These are phyloP conservation scores for Nakazawaea sp. DNA, from an alignment of 805 yeast species.

Conservation along the genomic window DNA sequence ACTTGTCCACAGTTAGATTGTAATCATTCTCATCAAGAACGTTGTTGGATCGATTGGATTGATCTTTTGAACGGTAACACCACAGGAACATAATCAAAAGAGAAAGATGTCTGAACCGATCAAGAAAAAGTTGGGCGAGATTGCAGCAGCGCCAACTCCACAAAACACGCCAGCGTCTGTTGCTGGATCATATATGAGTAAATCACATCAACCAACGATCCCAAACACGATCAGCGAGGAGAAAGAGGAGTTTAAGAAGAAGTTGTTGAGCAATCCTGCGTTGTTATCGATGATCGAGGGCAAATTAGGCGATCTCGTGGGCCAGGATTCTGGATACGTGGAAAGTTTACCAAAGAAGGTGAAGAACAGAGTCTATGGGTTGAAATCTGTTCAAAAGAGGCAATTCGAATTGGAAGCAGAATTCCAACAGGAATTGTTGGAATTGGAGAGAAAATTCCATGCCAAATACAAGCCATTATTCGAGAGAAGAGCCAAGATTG, in stretches of 20 bases:
- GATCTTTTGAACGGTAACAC: no score
- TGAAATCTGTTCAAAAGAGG: constrained; percentile 73
- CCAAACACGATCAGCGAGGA: constrained; percentile 73
- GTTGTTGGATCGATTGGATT: no score
- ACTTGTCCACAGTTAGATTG: no score
- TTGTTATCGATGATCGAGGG: constrained; percentile 85
- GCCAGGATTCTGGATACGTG: constrained; percentile 82
- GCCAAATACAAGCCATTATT: constrained; percentile 70
- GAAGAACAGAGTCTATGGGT: constrained; percentile 70
- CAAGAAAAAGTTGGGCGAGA: constrained; percentile 63
- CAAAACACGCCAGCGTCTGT: constrained; percentile 96
- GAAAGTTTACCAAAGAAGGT: constrained; percentile 66
- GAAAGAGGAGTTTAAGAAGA: constrained; percentile 30
- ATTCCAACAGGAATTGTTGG: constrained; percentile 83
- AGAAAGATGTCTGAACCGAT: constrained; percentile 77
- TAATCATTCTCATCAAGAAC: no score
- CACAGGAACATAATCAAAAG: no score
- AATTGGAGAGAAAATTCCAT: constrained; percentile 75
- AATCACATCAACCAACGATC: constrained; percentile 49
- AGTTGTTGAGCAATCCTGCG: constrained; percentile 63
- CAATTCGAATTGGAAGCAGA: constrained; percentile 83
- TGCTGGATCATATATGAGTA: constrained; percentile 63
- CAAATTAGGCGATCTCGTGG: constrained; percentile 76
- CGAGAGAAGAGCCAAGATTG: constrained; percentile 62
- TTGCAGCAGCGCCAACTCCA: constrained; percentile 94